Conservation (phyloP, 2,329 filamentous ascomycete genomes). For the Claviceps maximensis region DNA sequence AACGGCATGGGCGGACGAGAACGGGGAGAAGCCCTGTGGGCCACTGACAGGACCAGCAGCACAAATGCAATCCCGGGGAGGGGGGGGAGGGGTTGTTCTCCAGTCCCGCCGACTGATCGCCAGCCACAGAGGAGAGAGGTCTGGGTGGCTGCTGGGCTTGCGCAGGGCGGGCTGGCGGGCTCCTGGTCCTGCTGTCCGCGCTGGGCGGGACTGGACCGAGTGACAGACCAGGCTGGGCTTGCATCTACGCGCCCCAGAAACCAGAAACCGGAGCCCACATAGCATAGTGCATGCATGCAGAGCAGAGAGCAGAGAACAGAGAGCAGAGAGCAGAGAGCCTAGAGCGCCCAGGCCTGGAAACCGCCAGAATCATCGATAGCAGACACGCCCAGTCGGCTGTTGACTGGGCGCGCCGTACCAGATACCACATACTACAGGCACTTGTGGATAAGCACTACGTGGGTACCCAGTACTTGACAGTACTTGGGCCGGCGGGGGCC, state of each 20-base stretch:
- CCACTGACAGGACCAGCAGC: neutral
- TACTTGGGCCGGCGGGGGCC: too few species aligned
- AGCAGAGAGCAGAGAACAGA: too few species aligned
- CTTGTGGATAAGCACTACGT: too few species aligned
- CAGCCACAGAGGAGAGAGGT: neutral
- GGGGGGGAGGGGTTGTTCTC: neutral
- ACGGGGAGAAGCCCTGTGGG: slow-evolving; percentile 8
- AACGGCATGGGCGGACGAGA: slow-evolving; percentile 23
- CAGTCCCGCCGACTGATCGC: neutral
- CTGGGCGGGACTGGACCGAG: neutral
- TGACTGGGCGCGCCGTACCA: too few species aligned
- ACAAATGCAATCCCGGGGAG: neutral
- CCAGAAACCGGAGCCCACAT: neutral
- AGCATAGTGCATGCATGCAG: too few species aligned
- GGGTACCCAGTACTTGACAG: too few species aligned
- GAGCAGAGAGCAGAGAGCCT: neutral
- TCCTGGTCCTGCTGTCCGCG: too few species aligned
- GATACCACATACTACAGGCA: too few species aligned
- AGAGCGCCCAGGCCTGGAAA: neutral
- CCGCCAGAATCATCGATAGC: neutral
- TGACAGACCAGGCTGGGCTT: neutral
- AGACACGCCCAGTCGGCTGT: neutral
- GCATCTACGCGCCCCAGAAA: neutral
- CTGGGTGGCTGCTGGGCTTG: neutral
- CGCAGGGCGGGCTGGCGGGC: too few species aligned